A percentile compares a stretch with the other conserved stretches of the same genome.
phyloP scores from a whole-genome alignment of 768 basidiomycete genomes.

The Boletus sp. region DNA sequence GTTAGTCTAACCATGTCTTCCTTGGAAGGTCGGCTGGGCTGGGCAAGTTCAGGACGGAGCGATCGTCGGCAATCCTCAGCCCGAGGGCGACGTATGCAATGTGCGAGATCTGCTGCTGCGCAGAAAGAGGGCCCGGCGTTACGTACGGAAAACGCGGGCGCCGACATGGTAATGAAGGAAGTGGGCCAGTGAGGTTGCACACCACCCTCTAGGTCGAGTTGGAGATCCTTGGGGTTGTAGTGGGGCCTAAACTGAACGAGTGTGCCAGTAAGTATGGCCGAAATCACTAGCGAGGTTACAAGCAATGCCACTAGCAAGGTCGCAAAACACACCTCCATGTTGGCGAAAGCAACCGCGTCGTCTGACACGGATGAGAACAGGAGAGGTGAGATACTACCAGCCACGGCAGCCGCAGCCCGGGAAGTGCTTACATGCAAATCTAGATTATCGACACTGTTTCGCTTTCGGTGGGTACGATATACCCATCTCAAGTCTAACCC shows the following conservation, averaged over 20 bases:
- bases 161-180: slow-evolving; percentile 69
- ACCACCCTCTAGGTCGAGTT: slow-evolving; percentile 71
- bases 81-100: slow-evolving; percentile 43
- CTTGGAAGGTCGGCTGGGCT: slow-evolving; percentile 30
- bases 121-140: slow-evolving; percentile 60
- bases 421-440: not conserved
- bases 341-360: slow-evolving; percentile 30
- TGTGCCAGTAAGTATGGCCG: slow-evolving; percentile 61
- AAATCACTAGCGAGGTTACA: slow-evolving; percentile 48
- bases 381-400: not conserved
- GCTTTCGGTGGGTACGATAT: too few relatives aligned
- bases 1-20: slow-evolving; percentile 44
- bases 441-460: not conserved
- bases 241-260: slow-evolving; percentile 77
- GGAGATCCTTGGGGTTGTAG: slow-evolving; percentile 82
- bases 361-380: not conserved
- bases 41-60: slow-evolving; percentile 51
- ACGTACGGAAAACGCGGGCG: slow-evolving; percentile 77
- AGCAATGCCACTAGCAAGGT: slow-evolving; percentile 39
- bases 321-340: slow-evolving; percentile 18
- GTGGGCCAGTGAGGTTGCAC: slow-evolving; percentile 74
- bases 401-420: not conserved
- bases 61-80: slow-evolving; percentile 40
- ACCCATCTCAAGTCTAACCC: not conserved
- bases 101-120: slow-evolving; percentile 36